A percentile compares a stretch with the other conserved stretches of the same genome.
Evolutionary conservation across 2,329 filamentous ascomycete species (phyloP).

Genomic region (Colletotrichum lupini): DNA sequence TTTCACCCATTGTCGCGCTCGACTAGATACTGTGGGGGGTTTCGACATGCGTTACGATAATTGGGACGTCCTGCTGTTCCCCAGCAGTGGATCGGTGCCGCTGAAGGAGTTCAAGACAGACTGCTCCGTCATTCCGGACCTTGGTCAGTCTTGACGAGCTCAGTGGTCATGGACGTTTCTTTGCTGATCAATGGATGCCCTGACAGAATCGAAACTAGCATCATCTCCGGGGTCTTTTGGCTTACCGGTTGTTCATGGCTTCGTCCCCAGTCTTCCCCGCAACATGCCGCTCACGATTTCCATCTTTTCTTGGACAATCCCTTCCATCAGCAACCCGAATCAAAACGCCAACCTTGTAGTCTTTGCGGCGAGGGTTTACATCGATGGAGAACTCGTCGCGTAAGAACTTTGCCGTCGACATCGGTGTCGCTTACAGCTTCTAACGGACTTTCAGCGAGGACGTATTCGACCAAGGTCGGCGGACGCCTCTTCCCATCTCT

Average conservation of each 20-base stretch:
- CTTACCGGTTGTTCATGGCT: constrained; percentile 77
- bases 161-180: not conserved
- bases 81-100: constrained; percentile 72
- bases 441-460: not conserved
- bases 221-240: constrained; percentile 54
- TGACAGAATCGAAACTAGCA: constrained; percentile 64
- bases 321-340: constrained; percentile 67
- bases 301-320: constrained; percentile 78
- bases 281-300: constrained; percentile 76
- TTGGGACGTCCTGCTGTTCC: constrained; percentile 89
- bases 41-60: constrained; percentile 82
- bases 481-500: not conserved
- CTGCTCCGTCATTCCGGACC: constrained; percentile 74
- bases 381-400: constrained; percentile 75
- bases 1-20: not conserved
- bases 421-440: not conserved
- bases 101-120: constrained; percentile 85
- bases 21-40: constrained; percentile 24
- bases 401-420: constrained; percentile 47
- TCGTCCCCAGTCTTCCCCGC: constrained; percentile 72
- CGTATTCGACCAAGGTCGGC: not conserved
- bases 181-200: not conserved
- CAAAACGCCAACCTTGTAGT: constrained; percentile 65
- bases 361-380: constrained; percentile 74
- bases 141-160: constrained; percentile 46